These are phyloP conservation scores for Yarrowia keelungensis DNA, from an alignment of 805 yeast species.

Conservation along the genomic window DNA sequence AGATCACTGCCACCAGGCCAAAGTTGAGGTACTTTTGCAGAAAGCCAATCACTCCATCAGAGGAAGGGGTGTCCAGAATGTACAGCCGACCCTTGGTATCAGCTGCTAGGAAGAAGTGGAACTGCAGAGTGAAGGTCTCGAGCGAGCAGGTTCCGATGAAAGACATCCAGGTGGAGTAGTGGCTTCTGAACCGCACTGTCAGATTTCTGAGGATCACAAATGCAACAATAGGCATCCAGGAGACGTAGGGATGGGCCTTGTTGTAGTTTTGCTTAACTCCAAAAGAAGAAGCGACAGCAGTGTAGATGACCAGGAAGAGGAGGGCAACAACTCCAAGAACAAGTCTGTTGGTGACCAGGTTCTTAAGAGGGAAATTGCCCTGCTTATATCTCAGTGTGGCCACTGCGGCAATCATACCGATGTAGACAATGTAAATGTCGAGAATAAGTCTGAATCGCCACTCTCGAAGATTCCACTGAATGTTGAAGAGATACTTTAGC, in stretches of 20 bases:
- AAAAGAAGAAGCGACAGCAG: neutral
- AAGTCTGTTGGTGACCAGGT: slow-evolving; percentile 28
- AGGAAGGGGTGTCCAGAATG: slow-evolving; percentile 32
- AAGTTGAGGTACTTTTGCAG: slow-evolving; percentile 22
- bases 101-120: slow-evolving; percentile 46
- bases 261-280: slow-evolving; percentile 26
- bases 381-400: slow-evolving; percentile 20
- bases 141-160: slow-evolving; percentile 45
- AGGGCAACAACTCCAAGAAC: neutral
- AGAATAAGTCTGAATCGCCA: slow-evolving; percentile 45
- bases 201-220: slow-evolving; percentile 31
- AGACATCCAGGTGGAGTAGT: slow-evolving; percentile 43
- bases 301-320: slow-evolving; percentile 4
- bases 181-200: slow-evolving; percentile 39
- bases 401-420: slow-evolving; percentile 45
- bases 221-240: slow-evolving; percentile 18
- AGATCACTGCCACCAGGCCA: slow-evolving; percentile 1
- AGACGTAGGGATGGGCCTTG: slow-evolving; percentile 6
- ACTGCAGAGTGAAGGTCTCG: slow-evolving; percentile 45
- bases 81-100: slow-evolving; percentile 43
- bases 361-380: slow-evolving; percentile 23
- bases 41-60: neutral
- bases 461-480: slow-evolving; percentile 45
- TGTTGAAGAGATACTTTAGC: slow-evolving; percentile 42
- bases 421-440: slow-evolving; percentile 43